Conservation (phyloP, 192 early-diverging fungal genomes). For the Paraglomus brasilianum region DNA sequence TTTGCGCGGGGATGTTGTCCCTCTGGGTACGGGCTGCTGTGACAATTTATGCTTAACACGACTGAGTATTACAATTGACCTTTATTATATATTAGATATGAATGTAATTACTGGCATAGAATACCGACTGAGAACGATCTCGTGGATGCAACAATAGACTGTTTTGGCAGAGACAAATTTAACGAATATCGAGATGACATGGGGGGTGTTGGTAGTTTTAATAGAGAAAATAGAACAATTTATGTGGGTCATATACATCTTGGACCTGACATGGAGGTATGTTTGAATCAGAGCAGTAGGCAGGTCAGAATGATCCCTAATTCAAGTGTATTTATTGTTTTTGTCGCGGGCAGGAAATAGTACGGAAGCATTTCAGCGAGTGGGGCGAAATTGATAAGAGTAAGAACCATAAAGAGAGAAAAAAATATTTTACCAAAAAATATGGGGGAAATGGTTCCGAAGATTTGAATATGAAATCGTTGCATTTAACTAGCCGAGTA, state of each 20-base stretch:
- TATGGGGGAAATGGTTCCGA: too few species aligned
- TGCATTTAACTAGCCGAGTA: too few species aligned
- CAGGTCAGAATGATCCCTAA: too few species aligned
- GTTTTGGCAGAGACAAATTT: conserved; percentile 80
- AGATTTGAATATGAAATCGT: too few species aligned
- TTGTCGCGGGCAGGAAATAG: conserved; percentile 36
- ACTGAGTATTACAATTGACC: background rate
- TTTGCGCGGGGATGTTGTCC: conserved; percentile 82
- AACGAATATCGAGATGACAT: conserved; percentile 57
- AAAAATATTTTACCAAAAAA: too few species aligned
- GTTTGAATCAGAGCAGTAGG: background rate
- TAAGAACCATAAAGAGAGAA: too few species aligned
- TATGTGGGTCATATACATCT: conserved; percentile 67
- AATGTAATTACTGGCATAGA: conserved; percentile 54
- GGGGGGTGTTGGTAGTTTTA: conserved; percentile 78
- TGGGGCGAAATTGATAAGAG: conserved; percentile 79
- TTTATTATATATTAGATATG: conserved; percentile 30
- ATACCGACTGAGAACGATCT: conserved; percentile 48
- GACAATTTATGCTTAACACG: background rate
- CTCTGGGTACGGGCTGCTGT: conserved; percentile 51
- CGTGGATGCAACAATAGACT: conserved; percentile 63
- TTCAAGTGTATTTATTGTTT: background rate
- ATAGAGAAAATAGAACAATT: conserved; percentile 66
- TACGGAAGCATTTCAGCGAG: conserved; percentile 65
- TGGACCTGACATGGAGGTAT: conserved; percentile 43